Base-by-base conservation (phyloP, 352 stramenopile species). In the Pythium aphanidermatum region DNA sequence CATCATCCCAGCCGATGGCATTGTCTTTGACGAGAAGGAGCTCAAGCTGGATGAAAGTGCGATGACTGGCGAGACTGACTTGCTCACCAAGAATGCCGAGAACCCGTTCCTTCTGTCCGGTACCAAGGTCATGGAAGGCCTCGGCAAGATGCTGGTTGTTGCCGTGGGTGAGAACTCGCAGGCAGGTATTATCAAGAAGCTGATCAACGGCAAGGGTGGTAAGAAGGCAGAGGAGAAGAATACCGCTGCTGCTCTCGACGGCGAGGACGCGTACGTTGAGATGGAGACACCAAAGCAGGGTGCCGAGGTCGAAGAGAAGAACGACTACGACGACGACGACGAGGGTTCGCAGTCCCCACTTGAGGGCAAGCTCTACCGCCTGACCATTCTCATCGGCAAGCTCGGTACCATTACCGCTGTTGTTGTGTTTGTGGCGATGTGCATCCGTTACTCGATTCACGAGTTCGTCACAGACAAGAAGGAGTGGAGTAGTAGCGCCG, bases 71-170 rank as follows among this genome's bases (percentile, higher is more conserved):
- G 92, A 97, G 66, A 89, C 89, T 0, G 82, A 96, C 16, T 60
- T 96, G 20, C 59, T 97, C 33, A 46, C 55, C 16, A 97, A 97
- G 59, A 75, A 71, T 38, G 54, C 55, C 0, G 69, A 85, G n/a
- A 90, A 95, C 55, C 86, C 89, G 14, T 98, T 97, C 60, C 58
- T 98, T 12, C 73, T 98, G 16, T 97, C 86, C 1, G 95, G 94
- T 19, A 98, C 90, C 17, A 96, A 95, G 29, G 84, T 97, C 20
- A 96, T 95, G 64, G 84, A 95, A 37, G 95, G 95, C 5, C 74
- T 92, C 5, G 86, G 76, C 24, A 82, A 83, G 53, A 97, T 98
- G 77, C 63, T 98, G 26, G 91, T 97, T 7, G 70, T 96, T 9
- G 94, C 86, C 23, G 94, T 98, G 6, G 95, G 95, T 16, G 83